Evolutionary conservation across 768 basidiomycete species (phyloP).

Genomic region (Rhodotorula taiwanensis): DNA sequence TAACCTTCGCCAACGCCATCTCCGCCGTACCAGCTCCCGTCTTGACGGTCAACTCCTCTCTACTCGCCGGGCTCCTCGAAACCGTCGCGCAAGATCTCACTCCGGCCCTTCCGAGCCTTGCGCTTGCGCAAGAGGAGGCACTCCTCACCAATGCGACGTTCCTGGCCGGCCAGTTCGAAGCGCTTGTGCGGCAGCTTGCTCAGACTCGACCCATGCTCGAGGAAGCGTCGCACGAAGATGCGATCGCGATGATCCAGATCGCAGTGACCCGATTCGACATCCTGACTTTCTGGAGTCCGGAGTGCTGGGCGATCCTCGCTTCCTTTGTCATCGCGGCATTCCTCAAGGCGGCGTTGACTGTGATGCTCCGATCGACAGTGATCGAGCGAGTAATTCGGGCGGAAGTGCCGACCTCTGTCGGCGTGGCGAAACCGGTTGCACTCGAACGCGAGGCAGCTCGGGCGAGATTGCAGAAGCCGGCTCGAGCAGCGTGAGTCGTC

Average conservation of each 20-base stretch:
- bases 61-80: neutral
- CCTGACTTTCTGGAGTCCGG: constrained; percentile 1
- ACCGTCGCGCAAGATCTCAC: neutral
- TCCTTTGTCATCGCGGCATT: neutral
- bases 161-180: neutral
- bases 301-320: neutral
- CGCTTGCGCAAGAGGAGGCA: neutral
- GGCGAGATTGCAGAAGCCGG: neutral
- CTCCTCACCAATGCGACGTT: constrained; percentile 4
- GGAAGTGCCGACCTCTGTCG: neutral
- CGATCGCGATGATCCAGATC: neutral
- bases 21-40: neutral
- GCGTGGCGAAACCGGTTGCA: neutral
- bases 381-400: neutral
- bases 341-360: neutral
- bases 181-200: neutral
- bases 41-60: neutral
- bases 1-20: neutral
- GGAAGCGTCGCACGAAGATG: neutral
- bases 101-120: neutral
- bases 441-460: neutral
- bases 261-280: neutral
- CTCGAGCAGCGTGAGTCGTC: neutral
- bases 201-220: neutral
- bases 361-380: neutral